Base-by-base conservation (phyloP, 352 stramenopile genomes). In the Pythium utonaiense region DNA sequence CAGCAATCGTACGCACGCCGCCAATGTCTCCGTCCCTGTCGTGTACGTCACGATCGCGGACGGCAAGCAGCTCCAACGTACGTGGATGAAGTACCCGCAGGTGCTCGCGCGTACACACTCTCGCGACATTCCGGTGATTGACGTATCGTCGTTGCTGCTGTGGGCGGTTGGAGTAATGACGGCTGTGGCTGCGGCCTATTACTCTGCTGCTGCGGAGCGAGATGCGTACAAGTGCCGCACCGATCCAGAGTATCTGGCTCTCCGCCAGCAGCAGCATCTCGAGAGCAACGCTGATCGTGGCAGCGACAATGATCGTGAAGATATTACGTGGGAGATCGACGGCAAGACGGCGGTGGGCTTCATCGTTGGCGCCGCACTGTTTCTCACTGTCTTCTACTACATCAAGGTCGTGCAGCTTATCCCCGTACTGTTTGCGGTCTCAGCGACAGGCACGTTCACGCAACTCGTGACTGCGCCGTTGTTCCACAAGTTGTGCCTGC, bases 301-400 rank as follows among this genome's bases (percentile, higher is more conserved):
- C 8, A 45, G 64, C 22, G 53, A 62, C 42, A 8, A 60, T 1
- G 42, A 62, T 9, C 51, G 65, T 5, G 25, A 60, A 13, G 61
- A 77, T 2, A 70, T 78, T 2, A 65, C 86, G n/a, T 86, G 71
- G 70, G 78, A 90, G 48, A 65, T 92, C n/a, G 79, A 89, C 27
- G 59, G 70, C 19, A 66, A 67, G 56, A 76, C 87, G 31, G 83
- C 83, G 0, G 65, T 93, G 6, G 71, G 62, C 6, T 93, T 93
- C 53, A 89, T 93, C 30, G 53, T 73, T 27, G 68, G 74, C 27
- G 80, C 80, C 7, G 81, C 75, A 0, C 49, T 77, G 5, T 86
- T 89, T 54, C 68, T 93, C 49, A 86, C 75, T 14, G 27, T 91
- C 1, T 79, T 91, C 6, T 93, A 88, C 64, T 93, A 80, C 47